Conservation (phyloP, 2,329 filamentous ascomycete species). For the Dactylonectria macrodidyma region DNA sequence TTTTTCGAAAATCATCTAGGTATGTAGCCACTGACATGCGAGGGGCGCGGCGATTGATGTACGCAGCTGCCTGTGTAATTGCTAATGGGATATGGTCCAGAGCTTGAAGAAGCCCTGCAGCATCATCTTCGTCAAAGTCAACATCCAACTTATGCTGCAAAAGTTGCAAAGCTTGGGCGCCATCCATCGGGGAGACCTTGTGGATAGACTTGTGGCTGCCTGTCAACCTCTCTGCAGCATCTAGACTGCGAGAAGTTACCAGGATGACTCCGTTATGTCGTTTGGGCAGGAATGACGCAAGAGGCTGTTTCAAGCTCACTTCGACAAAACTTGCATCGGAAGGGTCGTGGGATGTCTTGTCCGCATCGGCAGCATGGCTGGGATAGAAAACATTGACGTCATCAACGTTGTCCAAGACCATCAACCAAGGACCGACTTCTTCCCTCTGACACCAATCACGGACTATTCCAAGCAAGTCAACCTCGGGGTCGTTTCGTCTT, state of each 20-base stretch:
- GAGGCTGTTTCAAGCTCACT: not conserved
- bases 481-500: conserved; percentile 48
- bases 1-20: conserved; percentile 48
- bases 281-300: conserved; percentile 37
- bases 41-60: conserved; percentile 43
- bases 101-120: conserved; percentile 30
- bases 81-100: conserved; percentile 51
- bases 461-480: conserved; percentile 52
- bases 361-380: not conserved
- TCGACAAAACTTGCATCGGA: not conserved
- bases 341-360: not conserved
- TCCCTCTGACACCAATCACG: conserved; percentile 46
- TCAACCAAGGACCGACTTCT: conserved; percentile 41
- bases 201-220: conserved; percentile 28
- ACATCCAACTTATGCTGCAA: conserved; percentile 33
- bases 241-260: conserved; percentile 35
- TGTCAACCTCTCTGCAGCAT: conserved; percentile 30
- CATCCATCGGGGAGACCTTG: conserved; percentile 30
- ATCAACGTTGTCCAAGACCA: conserved; percentile 44
- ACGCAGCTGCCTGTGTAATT: conserved; percentile 49
- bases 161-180: conserved; percentile 29
- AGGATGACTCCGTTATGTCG: conserved; percentile 34
- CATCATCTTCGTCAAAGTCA: conserved; percentile 6
- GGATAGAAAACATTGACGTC: conserved; percentile 30
- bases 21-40: conserved; percentile 49